phyloP scores from a whole-genome alignment of 257 asterid genomes.

The Nicotiana attenuata region DNA sequence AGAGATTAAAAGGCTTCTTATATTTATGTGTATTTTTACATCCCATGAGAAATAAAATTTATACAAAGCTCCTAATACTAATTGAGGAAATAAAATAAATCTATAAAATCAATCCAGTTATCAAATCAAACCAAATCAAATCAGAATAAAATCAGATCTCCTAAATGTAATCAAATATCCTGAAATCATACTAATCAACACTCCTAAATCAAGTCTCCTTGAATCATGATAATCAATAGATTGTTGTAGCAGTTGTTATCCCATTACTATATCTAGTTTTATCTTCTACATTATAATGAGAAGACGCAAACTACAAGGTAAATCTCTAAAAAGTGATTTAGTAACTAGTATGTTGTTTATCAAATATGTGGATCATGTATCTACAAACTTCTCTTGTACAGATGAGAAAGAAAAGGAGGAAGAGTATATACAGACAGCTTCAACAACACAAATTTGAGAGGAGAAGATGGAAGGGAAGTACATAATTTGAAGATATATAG shows the following conservation, averaged over 20 bases:
- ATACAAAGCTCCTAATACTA: too few species aligned
- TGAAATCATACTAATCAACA: too few species aligned
- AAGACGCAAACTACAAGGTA: slow-evolving; percentile 19
- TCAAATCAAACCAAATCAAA: too few species aligned
- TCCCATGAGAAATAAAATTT: too few species aligned
- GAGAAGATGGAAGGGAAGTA: slow-evolving; percentile 27
- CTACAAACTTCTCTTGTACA: background rate
- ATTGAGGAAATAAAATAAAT: too few species aligned
- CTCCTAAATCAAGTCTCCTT: too few species aligned
- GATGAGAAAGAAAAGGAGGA: slow-evolving; percentile 28
- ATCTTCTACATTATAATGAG: slow-evolving; percentile 9
- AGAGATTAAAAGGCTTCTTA: too few species aligned
- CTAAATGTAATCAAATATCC: too few species aligned
- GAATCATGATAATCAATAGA: too few species aligned
- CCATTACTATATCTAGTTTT: background rate
- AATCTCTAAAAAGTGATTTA: background rate
- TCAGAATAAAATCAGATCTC: too few species aligned
- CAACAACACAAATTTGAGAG: slow-evolving; percentile 11
- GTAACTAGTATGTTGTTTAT: background rate
- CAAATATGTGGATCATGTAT: background rate
- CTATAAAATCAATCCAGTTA: too few species aligned
- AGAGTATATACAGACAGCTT: slow-evolving; percentile 23
- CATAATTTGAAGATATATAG: slow-evolving; percentile 41
- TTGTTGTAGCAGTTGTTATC: slow-evolving; percentile 2
- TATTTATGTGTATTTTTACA: too few species aligned